Percentiles rank a stretch among this genome's conserved stretches.
These are phyloP conservation scores for Eucalyptus erythrocorys DNA, from an alignment of 345 rosid genomes.

Conservation along the genomic window DNA sequence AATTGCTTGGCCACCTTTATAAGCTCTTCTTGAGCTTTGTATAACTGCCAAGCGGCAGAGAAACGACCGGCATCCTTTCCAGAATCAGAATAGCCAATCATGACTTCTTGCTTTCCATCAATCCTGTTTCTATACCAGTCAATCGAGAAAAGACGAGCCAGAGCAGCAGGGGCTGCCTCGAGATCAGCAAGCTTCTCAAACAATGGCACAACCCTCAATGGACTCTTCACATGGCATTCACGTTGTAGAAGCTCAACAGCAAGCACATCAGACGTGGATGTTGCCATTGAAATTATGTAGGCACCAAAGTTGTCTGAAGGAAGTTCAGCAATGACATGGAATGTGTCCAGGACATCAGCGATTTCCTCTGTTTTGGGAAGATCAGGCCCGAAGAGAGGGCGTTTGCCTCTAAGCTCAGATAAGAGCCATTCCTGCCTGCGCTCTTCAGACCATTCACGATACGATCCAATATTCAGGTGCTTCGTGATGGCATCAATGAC, in stretches of 20 bases:
- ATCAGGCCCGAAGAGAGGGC: slow-evolving; percentile 93
- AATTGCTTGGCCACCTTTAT: slow-evolving; percentile 76
- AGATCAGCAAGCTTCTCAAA: slow-evolving; percentile 95
- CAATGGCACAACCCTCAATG: slow-evolving; percentile 89
- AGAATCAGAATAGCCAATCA: slow-evolving; percentile 97
- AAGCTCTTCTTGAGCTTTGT: slow-evolving; percentile 91
- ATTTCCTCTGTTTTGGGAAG: slow-evolving; percentile 92
- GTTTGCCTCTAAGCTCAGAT: slow-evolving; percentile 80
- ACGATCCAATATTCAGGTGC: slow-evolving; percentile 72
- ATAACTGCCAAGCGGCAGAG: slow-evolving; percentile 94
- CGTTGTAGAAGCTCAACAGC: slow-evolving; percentile 95
- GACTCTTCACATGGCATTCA: slow-evolving; percentile 70
- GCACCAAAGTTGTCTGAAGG: slow-evolving; percentile 86
- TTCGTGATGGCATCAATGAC: slow-evolving; percentile 83
- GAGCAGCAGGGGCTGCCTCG: slow-evolving; percentile 88
- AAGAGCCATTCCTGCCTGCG: slow-evolving; percentile 83
- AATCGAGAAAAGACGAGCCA: slow-evolving; percentile 85
- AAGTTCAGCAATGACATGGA: slow-evolving; percentile 77
- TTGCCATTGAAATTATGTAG: slow-evolving; percentile 95
- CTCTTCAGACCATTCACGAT: slow-evolving; percentile 85
- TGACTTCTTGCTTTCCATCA: slow-evolving; percentile 92
- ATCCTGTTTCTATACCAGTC: slow-evolving; percentile 87
- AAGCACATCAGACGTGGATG: slow-evolving; percentile 88
- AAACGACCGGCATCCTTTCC: slow-evolving; percentile 97
- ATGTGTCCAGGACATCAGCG: slow-evolving; percentile 76